Conservation (phyloP, 2,329 filamentous ascomycete genomes). For the Fusarium pseudocircinatum region DNA sequence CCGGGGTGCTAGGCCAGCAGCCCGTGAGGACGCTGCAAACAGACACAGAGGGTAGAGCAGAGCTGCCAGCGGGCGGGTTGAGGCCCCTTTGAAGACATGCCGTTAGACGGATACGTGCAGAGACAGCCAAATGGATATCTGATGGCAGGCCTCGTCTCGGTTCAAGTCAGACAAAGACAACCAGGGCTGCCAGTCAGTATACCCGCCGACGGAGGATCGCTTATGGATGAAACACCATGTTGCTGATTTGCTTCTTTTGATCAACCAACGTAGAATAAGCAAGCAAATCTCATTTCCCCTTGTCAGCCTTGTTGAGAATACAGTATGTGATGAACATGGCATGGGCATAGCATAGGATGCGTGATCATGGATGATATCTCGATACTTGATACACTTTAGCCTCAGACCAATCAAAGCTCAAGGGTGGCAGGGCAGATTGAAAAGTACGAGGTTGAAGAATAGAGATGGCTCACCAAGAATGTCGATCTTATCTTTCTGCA, state of each 20-base stretch:
- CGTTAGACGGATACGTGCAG: conserved; percentile 33
- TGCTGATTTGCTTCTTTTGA: conserved; percentile 14
- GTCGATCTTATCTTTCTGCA: conserved; percentile 38
- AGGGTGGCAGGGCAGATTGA: background rate
- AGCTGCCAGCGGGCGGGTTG: conserved; percentile 38
- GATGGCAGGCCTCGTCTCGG: conserved; percentile 34
- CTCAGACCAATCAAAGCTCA: conserved; percentile 33
- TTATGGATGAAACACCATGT: conserved; percentile 26
- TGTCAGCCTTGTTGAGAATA: conserved; percentile 30
- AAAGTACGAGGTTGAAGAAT: conserved; percentile 3
- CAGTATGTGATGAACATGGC: background rate
- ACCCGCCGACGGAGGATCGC: conserved; percentile 1
- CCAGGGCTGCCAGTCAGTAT: background rate
- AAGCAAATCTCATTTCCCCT: conserved; percentile 24
- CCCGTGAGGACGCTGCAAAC: conserved; percentile 17
- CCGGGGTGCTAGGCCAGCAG: conserved; percentile 30
- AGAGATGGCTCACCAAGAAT: conserved; percentile 28
- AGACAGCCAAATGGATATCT: conserved; percentile 31
- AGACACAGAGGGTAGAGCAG: background rate
- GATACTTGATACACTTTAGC: conserved; percentile 26
- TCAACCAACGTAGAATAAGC: conserved; percentile 8
- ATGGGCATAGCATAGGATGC: conserved; percentile 8
- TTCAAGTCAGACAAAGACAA: conserved; percentile 23
- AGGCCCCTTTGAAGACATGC: conserved; percentile 32
- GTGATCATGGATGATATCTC: conserved; percentile 16